Conservation (phyloP, 1,284 basidiomycete genomes). For the Pholiota adiposa region DNA sequence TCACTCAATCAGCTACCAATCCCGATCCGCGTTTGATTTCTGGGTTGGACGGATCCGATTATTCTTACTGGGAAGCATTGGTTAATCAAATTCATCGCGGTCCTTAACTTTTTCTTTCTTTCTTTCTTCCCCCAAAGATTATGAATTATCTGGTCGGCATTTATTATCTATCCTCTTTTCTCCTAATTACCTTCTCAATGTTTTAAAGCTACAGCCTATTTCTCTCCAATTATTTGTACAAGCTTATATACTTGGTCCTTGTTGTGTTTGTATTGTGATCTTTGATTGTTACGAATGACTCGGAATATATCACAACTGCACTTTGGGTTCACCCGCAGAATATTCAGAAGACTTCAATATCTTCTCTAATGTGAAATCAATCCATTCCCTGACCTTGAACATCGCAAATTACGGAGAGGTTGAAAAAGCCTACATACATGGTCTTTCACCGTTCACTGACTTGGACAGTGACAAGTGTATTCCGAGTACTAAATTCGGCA, state of each 20-base stretch:
- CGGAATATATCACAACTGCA: background rate
- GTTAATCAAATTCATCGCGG: conserved; percentile 75
- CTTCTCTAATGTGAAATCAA: too few relatives aligned
- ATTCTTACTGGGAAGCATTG: conserved; percentile 81
- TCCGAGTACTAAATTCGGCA: background rate
- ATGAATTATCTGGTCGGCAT: background rate
- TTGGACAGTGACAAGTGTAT: too few relatives aligned
- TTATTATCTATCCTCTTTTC: background rate
- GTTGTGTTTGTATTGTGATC: background rate
- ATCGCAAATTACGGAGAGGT: too few relatives aligned
- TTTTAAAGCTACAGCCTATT: background rate
- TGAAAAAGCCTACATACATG: too few relatives aligned
- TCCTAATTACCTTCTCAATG: background rate
- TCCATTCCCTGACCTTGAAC: too few relatives aligned
- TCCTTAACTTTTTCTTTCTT: conserved; percentile 33
- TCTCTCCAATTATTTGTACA: conserved; percentile 1
- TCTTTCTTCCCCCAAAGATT: too few relatives aligned
- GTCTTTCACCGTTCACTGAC: too few relatives aligned
- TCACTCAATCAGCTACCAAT: conserved; percentile 37
- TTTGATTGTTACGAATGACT: background rate
- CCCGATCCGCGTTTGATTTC: conserved; percentile 48
- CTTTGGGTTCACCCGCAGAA: too few relatives aligned
- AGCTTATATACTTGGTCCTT: background rate
- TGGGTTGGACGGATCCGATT: conserved; percentile 69
- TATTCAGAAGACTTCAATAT: too few relatives aligned